Evolutionary conservation across 2,329 filamentous ascomycete species (phyloP).

Genomic region (Hymenoscyphus fructigenus): DNA sequence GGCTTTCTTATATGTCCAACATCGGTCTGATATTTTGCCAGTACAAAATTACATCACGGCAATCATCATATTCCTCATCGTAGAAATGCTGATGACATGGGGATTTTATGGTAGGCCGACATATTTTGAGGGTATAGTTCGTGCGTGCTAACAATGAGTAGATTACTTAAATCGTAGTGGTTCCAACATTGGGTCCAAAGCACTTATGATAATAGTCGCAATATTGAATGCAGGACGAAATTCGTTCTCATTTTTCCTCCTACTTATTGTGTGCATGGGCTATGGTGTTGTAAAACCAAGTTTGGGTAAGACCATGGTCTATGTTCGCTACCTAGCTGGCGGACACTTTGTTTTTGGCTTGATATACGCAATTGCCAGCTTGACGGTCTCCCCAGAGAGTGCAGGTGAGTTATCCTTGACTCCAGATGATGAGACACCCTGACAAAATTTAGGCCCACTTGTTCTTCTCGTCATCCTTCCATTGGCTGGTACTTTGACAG

Average conservation of each 20-base stretch:
- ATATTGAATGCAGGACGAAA: slow-evolving; percentile 91
- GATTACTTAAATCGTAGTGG: slow-evolving; percentile 93
- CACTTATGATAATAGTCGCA: slow-evolving; percentile 86
- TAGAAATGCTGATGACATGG: slow-evolving; percentile 99
- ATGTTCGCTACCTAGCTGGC: slow-evolving; percentile 85
- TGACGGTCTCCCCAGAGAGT: slow-evolving; percentile 84
- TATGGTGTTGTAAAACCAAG: slow-evolving; percentile 96
- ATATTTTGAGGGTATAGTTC: neutral
- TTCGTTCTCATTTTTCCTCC: slow-evolving; percentile 96
- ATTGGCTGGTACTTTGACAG: slow-evolving; percentile 85
- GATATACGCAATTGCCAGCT: slow-evolving; percentile 85
- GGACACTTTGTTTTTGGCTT: slow-evolving; percentile 94
- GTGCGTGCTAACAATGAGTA: slow-evolving; percentile 42
- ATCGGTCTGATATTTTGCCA: slow-evolving; percentile 88
- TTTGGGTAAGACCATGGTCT: slow-evolving; percentile 90
- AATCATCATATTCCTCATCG: slow-evolving; percentile 87
- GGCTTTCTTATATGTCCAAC: slow-evolving; percentile 93
- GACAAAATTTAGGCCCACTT: slow-evolving; percentile 62
- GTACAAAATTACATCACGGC: slow-evolving; percentile 99
- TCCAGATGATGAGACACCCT: slow-evolving; percentile 8
- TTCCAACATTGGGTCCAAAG: slow-evolving; percentile 77
- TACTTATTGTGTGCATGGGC: slow-evolving; percentile 98
- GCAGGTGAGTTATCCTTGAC: slow-evolving; percentile 53
- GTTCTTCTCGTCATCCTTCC: slow-evolving; percentile 92
- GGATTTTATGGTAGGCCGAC: slow-evolving; percentile 76